A percentile compares a stretch with the other conserved stretches of the same genome.
Evolutionary conservation across 768 basidiomycete species (phyloP).

Genomic region (Termitomyces eurrhizus): DNA sequence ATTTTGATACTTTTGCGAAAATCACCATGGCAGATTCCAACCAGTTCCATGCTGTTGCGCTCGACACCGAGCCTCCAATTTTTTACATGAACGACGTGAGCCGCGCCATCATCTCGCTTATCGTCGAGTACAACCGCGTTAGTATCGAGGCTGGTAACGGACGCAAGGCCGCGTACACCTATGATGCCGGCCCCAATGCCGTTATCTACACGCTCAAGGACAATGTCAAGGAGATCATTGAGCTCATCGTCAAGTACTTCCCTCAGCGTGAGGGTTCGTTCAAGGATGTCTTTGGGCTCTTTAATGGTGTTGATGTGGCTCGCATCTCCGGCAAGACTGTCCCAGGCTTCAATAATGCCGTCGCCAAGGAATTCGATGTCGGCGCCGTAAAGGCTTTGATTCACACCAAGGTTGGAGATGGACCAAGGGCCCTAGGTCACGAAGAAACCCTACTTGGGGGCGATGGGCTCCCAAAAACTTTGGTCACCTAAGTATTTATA

Average conservation of each 20-base stretch:
- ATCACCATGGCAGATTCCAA: conserved; percentile 98
- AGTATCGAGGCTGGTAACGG: conserved; percentile 49
- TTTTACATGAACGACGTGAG: conserved; percentile 99
- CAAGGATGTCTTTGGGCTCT: conserved; percentile 71
- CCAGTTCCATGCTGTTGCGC: conserved; percentile 96
- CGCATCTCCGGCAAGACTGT: conserved; percentile 46
- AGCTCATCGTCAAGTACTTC: conserved; percentile 80
- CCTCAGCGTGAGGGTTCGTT: conserved; percentile 70
- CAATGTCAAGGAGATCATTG: conserved; percentile 75
- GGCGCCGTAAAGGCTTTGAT: conserved; percentile 89
- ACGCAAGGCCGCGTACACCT: conserved; percentile 94
- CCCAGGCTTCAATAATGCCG: conserved; percentile 73
- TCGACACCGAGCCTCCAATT: conserved; percentile 96
- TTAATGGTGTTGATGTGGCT: conserved; percentile 35
- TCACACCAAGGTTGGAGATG: conserved; percentile 90
- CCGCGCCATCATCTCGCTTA: conserved; percentile 84
- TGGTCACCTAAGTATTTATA: conserved; percentile 22
- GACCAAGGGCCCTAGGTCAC: conserved; percentile 65
- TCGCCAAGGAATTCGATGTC: conserved; percentile 66
- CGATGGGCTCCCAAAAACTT: conserved; percentile 65
- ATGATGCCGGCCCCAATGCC: conserved; percentile 97
- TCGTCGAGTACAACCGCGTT: conserved; percentile 91
- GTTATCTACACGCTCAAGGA: conserved; percentile 87
- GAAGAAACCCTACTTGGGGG: conserved; percentile 63
- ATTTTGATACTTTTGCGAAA: conserved; percentile 86